Percentiles rank a stretch among this genome's conserved stretches.
Conservation (phyloP, 2,329 filamentous ascomycete species). For the Graphilbum fragrans region DNA sequence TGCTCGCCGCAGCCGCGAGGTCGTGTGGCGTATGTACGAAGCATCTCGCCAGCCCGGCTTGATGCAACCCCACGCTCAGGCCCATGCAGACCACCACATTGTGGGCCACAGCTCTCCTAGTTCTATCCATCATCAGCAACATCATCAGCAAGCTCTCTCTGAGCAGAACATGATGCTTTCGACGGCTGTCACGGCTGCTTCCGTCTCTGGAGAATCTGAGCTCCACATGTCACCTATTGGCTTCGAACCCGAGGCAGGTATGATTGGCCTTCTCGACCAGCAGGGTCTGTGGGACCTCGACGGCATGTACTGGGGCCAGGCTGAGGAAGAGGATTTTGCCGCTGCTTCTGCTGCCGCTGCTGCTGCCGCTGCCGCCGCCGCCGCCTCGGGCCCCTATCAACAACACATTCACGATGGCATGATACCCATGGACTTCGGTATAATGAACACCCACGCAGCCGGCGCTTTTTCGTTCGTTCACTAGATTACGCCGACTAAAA, state of each 20-base stretch:
- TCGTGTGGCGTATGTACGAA: constrained; percentile 52
- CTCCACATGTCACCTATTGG: constrained; percentile 40
- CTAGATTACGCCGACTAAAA: too few species aligned
- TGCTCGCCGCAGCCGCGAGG: constrained; percentile 49
- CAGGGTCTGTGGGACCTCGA: constrained; percentile 44
- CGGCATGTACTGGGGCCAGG: constrained; percentile 39
- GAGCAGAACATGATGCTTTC: constrained; percentile 15
- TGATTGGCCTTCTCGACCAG: constrained; percentile 41
- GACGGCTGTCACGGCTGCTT: constrained; percentile 15
- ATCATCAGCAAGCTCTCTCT: constrained; percentile 11
- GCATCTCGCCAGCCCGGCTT: constrained; percentile 28
- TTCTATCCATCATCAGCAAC: constrained; percentile 7
- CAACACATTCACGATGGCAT: constrained; percentile 20
- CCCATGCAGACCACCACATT: too few species aligned
- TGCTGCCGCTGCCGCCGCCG: neutral
- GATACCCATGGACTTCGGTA: constrained; percentile 23
- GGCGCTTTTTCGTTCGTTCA: constrained; percentile 28
- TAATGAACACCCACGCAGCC: constrained; percentile 20
- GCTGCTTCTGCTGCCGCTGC: constrained; percentile 7
- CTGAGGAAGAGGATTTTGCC: constrained; percentile 18
- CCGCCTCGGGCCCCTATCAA: neutral
- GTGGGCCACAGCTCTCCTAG: too few species aligned
- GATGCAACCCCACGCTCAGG: constrained; percentile 10
- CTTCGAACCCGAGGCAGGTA: constrained; percentile 31
- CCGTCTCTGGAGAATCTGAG: constrained; percentile 20